phyloP scores from a whole-genome alignment of 768 basidiomycete species.

The Boletus tylopilopsis region DNA sequence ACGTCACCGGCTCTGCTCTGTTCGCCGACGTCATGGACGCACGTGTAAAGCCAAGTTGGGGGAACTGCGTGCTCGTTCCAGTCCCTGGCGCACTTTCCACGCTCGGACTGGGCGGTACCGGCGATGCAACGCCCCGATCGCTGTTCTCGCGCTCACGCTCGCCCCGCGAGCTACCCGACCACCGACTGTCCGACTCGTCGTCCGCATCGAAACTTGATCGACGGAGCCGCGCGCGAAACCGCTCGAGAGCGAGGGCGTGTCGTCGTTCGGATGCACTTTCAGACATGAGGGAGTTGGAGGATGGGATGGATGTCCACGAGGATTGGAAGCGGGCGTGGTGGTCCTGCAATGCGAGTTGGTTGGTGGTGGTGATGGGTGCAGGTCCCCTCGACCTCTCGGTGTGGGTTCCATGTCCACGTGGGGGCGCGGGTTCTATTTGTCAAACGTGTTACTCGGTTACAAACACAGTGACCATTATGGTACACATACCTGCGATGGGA shows the following conservation, averaged over 20 bases:
- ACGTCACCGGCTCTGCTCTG: slow-evolving; percentile 2
- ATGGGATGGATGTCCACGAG: slow-evolving; percentile 31
- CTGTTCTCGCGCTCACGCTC: slow-evolving; percentile 13
- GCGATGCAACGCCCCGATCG: slow-evolving; percentile 11
- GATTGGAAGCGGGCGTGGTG: slow-evolving; percentile 18
- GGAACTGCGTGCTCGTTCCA: slow-evolving; percentile 8
- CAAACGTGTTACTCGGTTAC: slow-evolving; percentile 2
- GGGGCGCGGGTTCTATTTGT: slow-evolving; percentile 13
- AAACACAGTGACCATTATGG: neutral
- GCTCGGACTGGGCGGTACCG: slow-evolving; percentile 10
- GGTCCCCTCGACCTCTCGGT: slow-evolving; percentile 15
- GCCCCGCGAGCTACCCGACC: slow-evolving; percentile 17
- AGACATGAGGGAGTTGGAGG: slow-evolving; percentile 39
- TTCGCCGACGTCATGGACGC: neutral
- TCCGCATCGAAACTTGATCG: slow-evolving; percentile 24
- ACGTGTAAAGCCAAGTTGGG: slow-evolving; percentile 1
- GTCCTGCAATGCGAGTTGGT: slow-evolving; percentile 11
- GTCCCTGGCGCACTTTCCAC: slow-evolving; percentile 13
- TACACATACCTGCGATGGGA: slow-evolving; percentile 13
- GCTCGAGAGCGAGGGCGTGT: slow-evolving; percentile 35
- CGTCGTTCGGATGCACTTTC: slow-evolving; percentile 45
- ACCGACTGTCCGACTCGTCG: slow-evolving; percentile 23
- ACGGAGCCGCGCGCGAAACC: slow-evolving; percentile 25
- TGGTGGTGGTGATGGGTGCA: slow-evolving; percentile 9
- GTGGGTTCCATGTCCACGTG: slow-evolving; percentile 12